Percentiles rank a stretch among this genome's conserved stretches.
phyloP scores from a whole-genome alignment of 352 stramenopile species.

The Pythium chondricola region DNA sequence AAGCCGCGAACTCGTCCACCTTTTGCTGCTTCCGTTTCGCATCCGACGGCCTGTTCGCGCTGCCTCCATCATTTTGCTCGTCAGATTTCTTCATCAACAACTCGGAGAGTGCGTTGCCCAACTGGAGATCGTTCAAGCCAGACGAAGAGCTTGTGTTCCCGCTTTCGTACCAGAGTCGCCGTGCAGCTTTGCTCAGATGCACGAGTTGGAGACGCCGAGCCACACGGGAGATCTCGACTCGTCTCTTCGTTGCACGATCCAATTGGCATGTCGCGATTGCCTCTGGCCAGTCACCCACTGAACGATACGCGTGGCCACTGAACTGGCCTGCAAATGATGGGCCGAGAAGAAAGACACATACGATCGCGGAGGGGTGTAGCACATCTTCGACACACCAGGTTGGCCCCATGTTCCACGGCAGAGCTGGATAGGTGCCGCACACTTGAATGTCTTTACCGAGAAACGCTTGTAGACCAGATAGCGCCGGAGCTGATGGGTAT shows the following conservation, averaged over 20 bases:
- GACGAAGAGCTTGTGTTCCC: neutral
- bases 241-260: slow-evolving; percentile 44
- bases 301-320: slow-evolving; percentile 57
- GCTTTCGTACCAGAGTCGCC: slow-evolving; percentile 35
- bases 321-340: slow-evolving; percentile 55
- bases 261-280: slow-evolving; percentile 50
- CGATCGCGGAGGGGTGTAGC: slow-evolving; percentile 32
- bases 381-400: slow-evolving; percentile 65
- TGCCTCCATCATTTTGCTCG: slow-evolving; percentile 14
- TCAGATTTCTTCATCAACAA: slow-evolving; percentile 34
- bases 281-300: slow-evolving; percentile 65
- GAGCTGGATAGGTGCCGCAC: slow-evolving; percentile 50
- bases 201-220: slow-evolving; percentile 40
- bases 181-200: slow-evolving; percentile 38
- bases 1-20: slow-evolving; percentile 34
- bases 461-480: slow-evolving; percentile 51
- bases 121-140: neutral
- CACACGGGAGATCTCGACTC: slow-evolving; percentile 43
- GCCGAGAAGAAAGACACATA: slow-evolving; percentile 61
- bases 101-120: slow-evolving; percentile 9
- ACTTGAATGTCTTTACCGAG: slow-evolving; percentile 72
- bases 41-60: slow-evolving; percentile 4
- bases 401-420: slow-evolving; percentile 58
- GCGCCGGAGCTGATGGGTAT: slow-evolving; percentile 45
- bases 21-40: slow-evolving; percentile 32